These are phyloP conservation scores for Cladosporium sp. DNA, from an alignment of 2,329 filamentous ascomycete species.

Conservation along the genomic window DNA sequence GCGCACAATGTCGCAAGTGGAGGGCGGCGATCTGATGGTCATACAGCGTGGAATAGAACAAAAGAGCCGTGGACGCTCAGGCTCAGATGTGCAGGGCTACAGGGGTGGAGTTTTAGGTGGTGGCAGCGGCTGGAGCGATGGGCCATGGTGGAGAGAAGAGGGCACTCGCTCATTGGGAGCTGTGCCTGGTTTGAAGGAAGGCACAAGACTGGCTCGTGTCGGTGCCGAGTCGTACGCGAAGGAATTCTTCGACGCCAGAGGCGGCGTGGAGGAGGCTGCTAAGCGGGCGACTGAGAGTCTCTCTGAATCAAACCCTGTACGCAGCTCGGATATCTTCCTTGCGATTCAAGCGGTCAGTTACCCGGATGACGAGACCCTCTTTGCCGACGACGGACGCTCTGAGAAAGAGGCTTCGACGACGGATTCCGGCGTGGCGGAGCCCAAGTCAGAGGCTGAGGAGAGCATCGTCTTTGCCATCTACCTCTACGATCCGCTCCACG, in stretches of 20 bases:
- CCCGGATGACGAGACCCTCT: slow-evolving; percentile 65
- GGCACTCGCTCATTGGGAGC: slow-evolving; percentile 71
- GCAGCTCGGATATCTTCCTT: slow-evolving; percentile 92
- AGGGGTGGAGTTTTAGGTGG: slow-evolving; percentile 47
- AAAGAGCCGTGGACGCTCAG: slow-evolving; percentile 59
- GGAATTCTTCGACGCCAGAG: slow-evolving; percentile 78
- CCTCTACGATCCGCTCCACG: slow-evolving; percentile 84
- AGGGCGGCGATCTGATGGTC: slow-evolving; percentile 91
- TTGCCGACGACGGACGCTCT: slow-evolving; percentile 53
- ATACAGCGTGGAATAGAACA: slow-evolving; percentile 91
- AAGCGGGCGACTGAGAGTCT: slow-evolving; percentile 75
- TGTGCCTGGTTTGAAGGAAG: slow-evolving; percentile 78
- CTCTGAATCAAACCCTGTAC: slow-evolving; percentile 82
- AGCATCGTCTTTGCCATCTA: slow-evolving; percentile 74
- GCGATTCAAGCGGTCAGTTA: slow-evolving; percentile 84
- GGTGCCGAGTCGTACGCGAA: slow-evolving; percentile 83
- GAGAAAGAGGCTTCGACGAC: slow-evolving; percentile 51
- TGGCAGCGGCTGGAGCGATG: slow-evolving; percentile 79
- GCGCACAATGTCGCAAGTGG: slow-evolving; percentile 97
- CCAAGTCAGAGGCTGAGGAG: slow-evolving; percentile 55
- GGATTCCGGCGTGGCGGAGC: slow-evolving; percentile 49
- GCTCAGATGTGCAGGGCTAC: slow-evolving; percentile 58
- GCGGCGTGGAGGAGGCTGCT: slow-evolving; percentile 78
- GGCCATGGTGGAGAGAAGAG: slow-evolving; percentile 87
- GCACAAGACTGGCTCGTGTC: slow-evolving; percentile 86